A percentile compares a stretch with the other conserved stretches of the same genome.
These are phyloP conservation scores for Penicillium tannophilum DNA, from an alignment of 495 filamentous ascomycete species.

Conservation along the genomic window DNA sequence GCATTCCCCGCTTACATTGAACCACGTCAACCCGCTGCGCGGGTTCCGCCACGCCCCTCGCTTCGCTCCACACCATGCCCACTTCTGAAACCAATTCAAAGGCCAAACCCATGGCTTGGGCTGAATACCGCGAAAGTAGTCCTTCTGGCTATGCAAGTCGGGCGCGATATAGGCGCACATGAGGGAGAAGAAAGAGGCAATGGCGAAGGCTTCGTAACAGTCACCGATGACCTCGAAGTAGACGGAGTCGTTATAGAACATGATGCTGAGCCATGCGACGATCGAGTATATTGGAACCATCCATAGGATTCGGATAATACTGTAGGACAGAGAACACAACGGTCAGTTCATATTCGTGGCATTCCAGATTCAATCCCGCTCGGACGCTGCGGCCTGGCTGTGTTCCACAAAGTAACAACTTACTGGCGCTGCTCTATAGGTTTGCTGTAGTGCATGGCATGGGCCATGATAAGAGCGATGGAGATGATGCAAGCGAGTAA, in stretches of 20 bases:
- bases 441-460: conserved; percentile 82
- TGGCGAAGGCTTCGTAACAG: conserved; percentile 92
- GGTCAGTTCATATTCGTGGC: not conserved
- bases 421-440: conserved; percentile 83
- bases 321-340: conserved; percentile 38
- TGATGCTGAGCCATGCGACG: conserved; percentile 75
- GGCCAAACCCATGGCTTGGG: conserved; percentile 78
- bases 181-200: conserved; percentile 88
- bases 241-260: conserved; percentile 76
- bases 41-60: conserved; percentile 72
- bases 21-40: conserved; percentile 87
- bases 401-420: conserved; percentile 30
- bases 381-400: not conserved
- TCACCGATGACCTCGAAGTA: conserved; percentile 82
- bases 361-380: not conserved
- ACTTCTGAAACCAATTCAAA: conserved; percentile 62
- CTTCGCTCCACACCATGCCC: conserved; percentile 65
- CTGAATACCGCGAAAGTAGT: conserved; percentile 74
- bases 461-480: conserved; percentile 64
- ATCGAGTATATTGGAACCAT: conserved; percentile 87
- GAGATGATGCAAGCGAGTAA: conserved; percentile 47
- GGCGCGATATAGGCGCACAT: conserved; percentile 83
- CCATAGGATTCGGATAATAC: conserved; percentile 87
- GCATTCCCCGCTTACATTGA: conserved; percentile 59
- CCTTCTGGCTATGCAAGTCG: conserved; percentile 80